A percentile compares a stretch with the other conserved stretches of the same genome.
These are phyloP conservation scores for Leccinellum luteum DNA, from an alignment of 768 basidiomycete genomes.

Conservation along the genomic window DNA sequence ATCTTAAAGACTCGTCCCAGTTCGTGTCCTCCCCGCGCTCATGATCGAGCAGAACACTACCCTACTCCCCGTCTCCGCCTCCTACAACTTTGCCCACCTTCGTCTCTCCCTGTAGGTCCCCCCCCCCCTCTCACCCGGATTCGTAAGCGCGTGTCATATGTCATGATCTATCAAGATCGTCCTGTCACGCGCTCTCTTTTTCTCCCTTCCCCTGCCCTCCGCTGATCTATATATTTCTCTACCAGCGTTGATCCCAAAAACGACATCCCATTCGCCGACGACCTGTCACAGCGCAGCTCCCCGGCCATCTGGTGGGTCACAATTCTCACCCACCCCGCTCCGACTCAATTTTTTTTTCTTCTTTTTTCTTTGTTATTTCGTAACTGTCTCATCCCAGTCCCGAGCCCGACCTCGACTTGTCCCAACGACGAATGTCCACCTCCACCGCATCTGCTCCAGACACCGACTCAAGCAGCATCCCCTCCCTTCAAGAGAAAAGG, in stretches of 20 bases:
- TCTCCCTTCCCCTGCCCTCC: not conserved
- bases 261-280: constrained; percentile 42
- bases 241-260: constrained; percentile 40
- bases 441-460: constrained; percentile 68
- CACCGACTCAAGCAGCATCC: constrained; percentile 52
- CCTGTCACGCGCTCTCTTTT: constrained; percentile 18
- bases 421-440: constrained; percentile 70
- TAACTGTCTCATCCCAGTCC: constrained; percentile 29
- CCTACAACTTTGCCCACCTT: constrained; percentile 61
- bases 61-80: constrained; percentile 43
- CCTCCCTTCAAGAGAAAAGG: constrained; percentile 62
- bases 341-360: constrained; percentile 17
- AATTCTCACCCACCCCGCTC: constrained; percentile 13
- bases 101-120: constrained; percentile 56
- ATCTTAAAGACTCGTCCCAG: constrained; percentile 8
- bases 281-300: constrained; percentile 47
- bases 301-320: constrained; percentile 46
- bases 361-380: constrained; percentile 10
- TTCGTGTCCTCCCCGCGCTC: not conserved
- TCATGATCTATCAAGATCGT: constrained; percentile 33
- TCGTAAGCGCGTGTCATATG: constrained; percentile 27
- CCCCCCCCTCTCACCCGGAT: constrained; percentile 1
- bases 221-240: constrained; percentile 13
- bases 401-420: constrained; percentile 53
- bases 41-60: constrained; percentile 59